These are phyloP conservation scores for Leishmania tarentolae DNA, from an alignment of 208 protist genomes.

Conservation along the genomic window DNA sequence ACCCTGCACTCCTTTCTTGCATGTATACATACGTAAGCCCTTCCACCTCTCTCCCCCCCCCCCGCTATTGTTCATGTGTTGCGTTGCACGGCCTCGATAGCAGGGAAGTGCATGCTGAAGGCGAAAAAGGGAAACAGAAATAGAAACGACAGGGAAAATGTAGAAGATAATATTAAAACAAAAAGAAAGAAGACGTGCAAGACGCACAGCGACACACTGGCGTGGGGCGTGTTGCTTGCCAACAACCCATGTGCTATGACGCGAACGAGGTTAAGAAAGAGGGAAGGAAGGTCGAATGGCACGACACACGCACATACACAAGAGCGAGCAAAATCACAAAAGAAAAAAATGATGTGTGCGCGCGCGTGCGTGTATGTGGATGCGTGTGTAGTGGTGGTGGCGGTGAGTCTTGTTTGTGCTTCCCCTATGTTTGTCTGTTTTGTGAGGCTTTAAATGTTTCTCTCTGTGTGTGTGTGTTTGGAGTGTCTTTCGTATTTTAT, in stretches of 20 bases:
- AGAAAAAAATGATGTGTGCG: neutral
- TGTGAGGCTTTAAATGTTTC: neutral
- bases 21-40: neutral
- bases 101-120: neutral
- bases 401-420: neutral
- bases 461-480: neutral
- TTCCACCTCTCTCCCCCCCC: neutral
- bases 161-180: neutral
- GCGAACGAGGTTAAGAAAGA: too few relatives aligned
- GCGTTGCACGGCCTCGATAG: neutral
- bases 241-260: neutral
- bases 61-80: neutral
- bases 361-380: neutral
- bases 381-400: neutral
- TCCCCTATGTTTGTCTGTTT: neutral
- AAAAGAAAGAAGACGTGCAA: neutral
- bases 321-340: neutral
- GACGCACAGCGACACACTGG: neutral
- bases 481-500: slow-evolving; percentile 6
- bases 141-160: neutral
- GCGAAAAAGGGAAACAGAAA: neutral
- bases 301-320: neutral
- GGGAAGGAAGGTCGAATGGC: neutral
- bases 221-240: neutral
- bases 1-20: neutral